A percentile compares a stretch with the other conserved stretches of the same genome.
phyloP scores from a whole-genome alignment of 768 basidiomycete species.

The Russula sp. region DNA sequence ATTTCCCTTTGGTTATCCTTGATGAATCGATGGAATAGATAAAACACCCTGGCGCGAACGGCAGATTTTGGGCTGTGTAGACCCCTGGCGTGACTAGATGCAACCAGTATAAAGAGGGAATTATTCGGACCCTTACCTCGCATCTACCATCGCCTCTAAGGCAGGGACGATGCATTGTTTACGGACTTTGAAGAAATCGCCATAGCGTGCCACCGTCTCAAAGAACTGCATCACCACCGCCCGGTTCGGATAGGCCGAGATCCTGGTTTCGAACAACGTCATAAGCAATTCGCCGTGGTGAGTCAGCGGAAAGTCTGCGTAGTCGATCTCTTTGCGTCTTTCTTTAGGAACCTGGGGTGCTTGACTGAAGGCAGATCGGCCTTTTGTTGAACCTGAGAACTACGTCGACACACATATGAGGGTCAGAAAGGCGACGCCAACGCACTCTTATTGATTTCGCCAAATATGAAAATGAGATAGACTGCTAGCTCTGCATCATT shows the following conservation, averaged over 20 bases:
- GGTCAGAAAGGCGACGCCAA: not conserved
- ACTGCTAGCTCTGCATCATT: constrained; percentile 89
- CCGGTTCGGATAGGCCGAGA: constrained; percentile 77
- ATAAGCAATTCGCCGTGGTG: constrained; percentile 86
- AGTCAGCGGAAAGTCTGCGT: constrained; percentile 78
- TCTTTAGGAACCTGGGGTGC: constrained; percentile 65
- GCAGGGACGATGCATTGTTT: constrained; percentile 84
- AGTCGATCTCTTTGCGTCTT: constrained; percentile 59
- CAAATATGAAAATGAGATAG: constrained; percentile 91
- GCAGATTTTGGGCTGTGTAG: constrained; percentile 69
- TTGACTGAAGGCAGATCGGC: constrained; percentile 81
- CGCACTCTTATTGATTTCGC: constrained; percentile 87
- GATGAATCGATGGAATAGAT: constrained; percentile 91
- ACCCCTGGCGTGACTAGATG: constrained; percentile 47
- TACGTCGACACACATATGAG: constrained; percentile 5
- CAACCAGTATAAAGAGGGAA: not conserved
- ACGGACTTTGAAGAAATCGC: constrained; percentile 94
- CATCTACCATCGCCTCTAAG: constrained; percentile 82
- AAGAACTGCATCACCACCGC: constrained; percentile 87
- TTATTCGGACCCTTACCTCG: constrained; percentile 47
- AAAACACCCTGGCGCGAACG: constrained; percentile 76
- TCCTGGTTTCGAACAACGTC: constrained; percentile 75
- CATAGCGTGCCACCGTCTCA: constrained; percentile 86
- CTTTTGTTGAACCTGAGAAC: constrained; percentile 62
- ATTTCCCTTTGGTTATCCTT: constrained; percentile 77